Evolutionary conservation across 2,329 filamentous ascomycete genomes (phyloP).

Genomic region (Xylariaceae sp.): DNA sequence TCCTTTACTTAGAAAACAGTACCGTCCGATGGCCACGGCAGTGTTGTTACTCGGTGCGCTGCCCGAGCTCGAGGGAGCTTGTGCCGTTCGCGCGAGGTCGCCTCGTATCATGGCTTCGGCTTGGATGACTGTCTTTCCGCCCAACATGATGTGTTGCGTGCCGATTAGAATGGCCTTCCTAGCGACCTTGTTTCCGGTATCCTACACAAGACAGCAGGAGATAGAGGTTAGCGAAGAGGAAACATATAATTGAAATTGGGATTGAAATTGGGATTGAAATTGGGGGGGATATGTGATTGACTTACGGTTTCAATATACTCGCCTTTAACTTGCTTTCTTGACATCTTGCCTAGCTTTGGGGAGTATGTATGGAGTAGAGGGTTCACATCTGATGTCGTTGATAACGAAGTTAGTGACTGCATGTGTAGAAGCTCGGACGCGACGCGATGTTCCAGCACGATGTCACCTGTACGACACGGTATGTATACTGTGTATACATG

Average conservation of each 20-base stretch:
- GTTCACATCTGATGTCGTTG: not conserved
- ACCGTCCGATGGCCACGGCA: conserved; percentile 86
- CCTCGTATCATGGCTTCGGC: conserved; percentile 92
- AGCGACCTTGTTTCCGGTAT: conserved; percentile 98
- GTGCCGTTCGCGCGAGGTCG: conserved; percentile 70
- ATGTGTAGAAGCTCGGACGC: not conserved
- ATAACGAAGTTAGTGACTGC: not conserved
- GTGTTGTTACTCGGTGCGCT: conserved; percentile 55
- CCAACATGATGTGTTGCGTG: conserved; percentile 96
- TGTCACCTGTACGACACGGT: not conserved
- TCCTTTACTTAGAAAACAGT: conserved; percentile 82
- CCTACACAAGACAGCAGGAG: conserved; percentile 56
- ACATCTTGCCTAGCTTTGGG: conserved; percentile 56
- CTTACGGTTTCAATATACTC: conserved; percentile 96
- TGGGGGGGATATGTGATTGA: not conserved
- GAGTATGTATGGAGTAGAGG: not conserved
- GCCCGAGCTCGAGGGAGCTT: conserved; percentile 45
- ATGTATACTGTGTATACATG: not conserved
- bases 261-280: too few species aligned
- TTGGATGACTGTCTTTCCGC: conserved; percentile 94
- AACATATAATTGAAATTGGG: not conserved
- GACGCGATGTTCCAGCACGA: not conserved
- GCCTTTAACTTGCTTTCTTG: conserved; percentile 76
- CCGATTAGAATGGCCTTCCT: conserved; percentile 89
- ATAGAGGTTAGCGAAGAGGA: conserved; percentile 7